Base-by-base conservation (phyloP, 2,329 filamentous ascomycete genomes). In the Ophiostoma quercus region DNA sequence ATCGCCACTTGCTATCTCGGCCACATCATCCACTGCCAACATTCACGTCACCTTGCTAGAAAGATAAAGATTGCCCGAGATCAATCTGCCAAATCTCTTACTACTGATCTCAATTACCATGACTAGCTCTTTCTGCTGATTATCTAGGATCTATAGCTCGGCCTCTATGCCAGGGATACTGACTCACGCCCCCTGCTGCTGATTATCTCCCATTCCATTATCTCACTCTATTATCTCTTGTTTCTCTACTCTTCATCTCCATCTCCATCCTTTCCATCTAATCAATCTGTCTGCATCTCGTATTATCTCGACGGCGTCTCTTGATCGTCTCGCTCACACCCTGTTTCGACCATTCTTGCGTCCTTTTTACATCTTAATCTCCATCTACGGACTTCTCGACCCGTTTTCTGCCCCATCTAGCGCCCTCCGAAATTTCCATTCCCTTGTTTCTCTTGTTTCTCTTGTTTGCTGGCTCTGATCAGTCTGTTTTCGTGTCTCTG, bases 281-380 rank as follows among this genome's bases (percentile, higher is more conserved):
- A 63, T 63, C 60, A 63, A 63, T 63, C 60, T 63, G 29, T 37
- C 29, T 25, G 9, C 7, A 57, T 57, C 60, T 63, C 60, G 29
- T 63, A 63, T 37, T 63, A 37, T 32, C 29, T 32, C 51, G 29
- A 14, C 25, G 25, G 29, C 34, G 16, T 63, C 29, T 37, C 60
- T 25, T 63, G 60, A 63, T 63, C 60, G 14, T n/a, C 60, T 19
- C 14, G n/a, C 9, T 57, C 22, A 57, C 51, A 57, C 22, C 51
- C 51, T 25, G n/a, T 25, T 25, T 12, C 51, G 51, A 25, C 51
- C 16, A 8, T 57, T 57, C 25, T 57, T 25, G 22, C 62, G 39
- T 65, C 62, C 39, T 57, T 57, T 57, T 57, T 25, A 39, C 62
- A 65, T 65, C 62, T 65, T 3, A 16, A 65, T 65, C 32, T 65